phyloP scores from a whole-genome alignment of 2,329 filamentous ascomycete species.

The Colletotrichum echinochloae region DNA sequence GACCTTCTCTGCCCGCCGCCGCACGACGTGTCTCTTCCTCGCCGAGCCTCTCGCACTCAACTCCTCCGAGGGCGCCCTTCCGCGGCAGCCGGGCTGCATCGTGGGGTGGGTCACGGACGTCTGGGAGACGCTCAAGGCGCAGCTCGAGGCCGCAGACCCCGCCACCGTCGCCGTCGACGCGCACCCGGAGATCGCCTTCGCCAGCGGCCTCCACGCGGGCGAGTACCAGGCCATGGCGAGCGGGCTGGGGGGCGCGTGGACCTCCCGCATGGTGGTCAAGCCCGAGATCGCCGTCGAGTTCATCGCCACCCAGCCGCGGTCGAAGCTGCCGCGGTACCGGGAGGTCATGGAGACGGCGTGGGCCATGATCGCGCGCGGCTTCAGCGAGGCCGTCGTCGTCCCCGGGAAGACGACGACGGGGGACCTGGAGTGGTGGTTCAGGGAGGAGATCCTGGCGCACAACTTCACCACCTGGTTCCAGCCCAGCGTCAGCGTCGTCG shows the following conservation, averaged over 20 bases:
- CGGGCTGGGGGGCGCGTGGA: conserved; percentile 55
- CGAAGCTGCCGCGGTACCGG: conserved; percentile 56
- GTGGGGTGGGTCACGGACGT: conserved; percentile 46
- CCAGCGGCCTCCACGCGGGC: conserved; percentile 61
- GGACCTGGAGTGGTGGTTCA: conserved; percentile 65
- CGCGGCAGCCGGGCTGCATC: conserved; percentile 45
- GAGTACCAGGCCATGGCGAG: conserved; percentile 53
- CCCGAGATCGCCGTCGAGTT: conserved; percentile 61
- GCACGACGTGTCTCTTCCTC: conserved; percentile 63
- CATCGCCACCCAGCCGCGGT: conserved; percentile 57
- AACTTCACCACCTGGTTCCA: conserved; percentile 67
- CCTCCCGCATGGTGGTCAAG: conserved; percentile 53
- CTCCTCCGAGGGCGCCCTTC: conserved; percentile 50
- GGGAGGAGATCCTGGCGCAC: conserved; percentile 59
- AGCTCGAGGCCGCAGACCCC: conserved; percentile 54
- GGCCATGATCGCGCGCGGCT: conserved; percentile 60
- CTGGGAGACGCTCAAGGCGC: conserved; percentile 53
- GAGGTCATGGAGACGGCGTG: conserved; percentile 63
- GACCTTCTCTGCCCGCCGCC: conserved; percentile 62
- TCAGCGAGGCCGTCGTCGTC: conserved; percentile 56
- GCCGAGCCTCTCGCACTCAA: conserved; percentile 46
- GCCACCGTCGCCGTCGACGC: conserved; percentile 57
- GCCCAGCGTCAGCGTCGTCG: conserved; percentile 58
- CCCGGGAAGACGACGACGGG: conserved; percentile 57
- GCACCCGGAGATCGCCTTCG: conserved; percentile 59